A percentile compares a stretch with the other conserved stretches of the same genome.
phyloP scores from a whole-genome alignment of 2,329 filamentous ascomycete genomes.

The Coniochaeta ligniaria region DNA sequence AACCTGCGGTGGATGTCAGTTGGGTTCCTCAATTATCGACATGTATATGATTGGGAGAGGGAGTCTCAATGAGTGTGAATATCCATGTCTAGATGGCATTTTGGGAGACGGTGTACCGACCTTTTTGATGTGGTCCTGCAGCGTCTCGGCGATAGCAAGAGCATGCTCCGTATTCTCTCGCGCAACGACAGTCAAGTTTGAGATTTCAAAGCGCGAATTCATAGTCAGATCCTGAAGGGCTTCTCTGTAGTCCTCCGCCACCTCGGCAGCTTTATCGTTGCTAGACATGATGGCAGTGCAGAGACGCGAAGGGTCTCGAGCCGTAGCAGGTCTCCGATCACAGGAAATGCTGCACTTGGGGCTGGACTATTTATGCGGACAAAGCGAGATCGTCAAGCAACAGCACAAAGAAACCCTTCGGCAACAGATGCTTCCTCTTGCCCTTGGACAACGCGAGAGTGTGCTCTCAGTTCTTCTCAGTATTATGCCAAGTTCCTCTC shows the following conservation, averaged over 20 bases:
- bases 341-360: neutral
- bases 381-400: neutral
- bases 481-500: neutral
- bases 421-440: neutral
- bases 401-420: neutral
- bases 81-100: neutral
- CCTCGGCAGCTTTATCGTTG: conserved; percentile 59
- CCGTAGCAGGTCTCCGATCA: neutral
- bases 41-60: neutral
- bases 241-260: conserved; percentile 90
- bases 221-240: conserved; percentile 85
- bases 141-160: conserved; percentile 79
- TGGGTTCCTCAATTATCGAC: neutral
- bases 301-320: neutral
- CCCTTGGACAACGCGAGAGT: neutral
- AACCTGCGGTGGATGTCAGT: conserved; percentile 49
- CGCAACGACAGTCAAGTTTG: conserved; percentile 93
- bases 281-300: conserved; percentile 1
- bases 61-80: neutral
- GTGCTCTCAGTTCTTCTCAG: neutral
- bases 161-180: conserved; percentile 97
- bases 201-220: conserved; percentile 93
- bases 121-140: conserved; percentile 90
- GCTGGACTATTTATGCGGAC: neutral
- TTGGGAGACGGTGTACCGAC: conserved; percentile 52